These are phyloP conservation scores for Globisporangium iwayamae DNA, from an alignment of 352 stramenopile genomes.

Conservation along the genomic window DNA sequence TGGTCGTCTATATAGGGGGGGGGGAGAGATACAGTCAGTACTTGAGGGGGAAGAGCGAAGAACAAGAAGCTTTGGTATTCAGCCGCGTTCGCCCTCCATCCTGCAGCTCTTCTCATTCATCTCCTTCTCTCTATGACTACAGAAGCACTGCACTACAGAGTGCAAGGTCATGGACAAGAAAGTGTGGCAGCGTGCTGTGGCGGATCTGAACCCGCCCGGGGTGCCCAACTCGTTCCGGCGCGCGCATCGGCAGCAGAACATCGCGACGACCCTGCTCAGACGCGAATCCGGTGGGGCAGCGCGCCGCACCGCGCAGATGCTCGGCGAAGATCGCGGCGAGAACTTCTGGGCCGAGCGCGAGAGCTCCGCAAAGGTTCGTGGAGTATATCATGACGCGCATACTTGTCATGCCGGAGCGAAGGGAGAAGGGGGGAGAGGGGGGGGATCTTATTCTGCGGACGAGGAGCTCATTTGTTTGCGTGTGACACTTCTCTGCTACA, in stretches of 20 bases:
- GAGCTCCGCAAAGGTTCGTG: constrained; percentile 63
- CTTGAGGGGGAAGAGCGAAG: neutral
- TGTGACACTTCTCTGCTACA: constrained; percentile 18
- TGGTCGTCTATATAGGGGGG: neutral
- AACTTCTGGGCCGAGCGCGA: constrained; percentile 80
- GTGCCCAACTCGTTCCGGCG: constrained; percentile 76
- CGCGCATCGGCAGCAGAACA: constrained; percentile 62
- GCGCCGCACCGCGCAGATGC: constrained; percentile 38
- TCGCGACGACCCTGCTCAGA: constrained; percentile 54
- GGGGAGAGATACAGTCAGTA: neutral
- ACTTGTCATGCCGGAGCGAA: neutral
- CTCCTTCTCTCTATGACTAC: neutral
- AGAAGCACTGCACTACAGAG: neutral
- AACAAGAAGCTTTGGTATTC: neutral
- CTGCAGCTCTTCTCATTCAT: constrained; percentile 2
- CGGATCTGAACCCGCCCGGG: constrained; percentile 62
- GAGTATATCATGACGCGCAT: neutral
- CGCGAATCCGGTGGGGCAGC: constrained; percentile 49
- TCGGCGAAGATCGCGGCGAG: constrained; percentile 50
- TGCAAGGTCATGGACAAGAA: constrained; percentile 40
- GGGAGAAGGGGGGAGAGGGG: neutral
- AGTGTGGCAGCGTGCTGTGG: constrained; percentile 69
- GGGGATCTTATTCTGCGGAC: constrained; percentile 1
- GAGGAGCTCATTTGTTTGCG: neutral
- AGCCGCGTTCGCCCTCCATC: neutral